Base-by-base conservation (phyloP, 2,329 filamentous ascomycete species). In the Zasmidium angulare region DNA sequence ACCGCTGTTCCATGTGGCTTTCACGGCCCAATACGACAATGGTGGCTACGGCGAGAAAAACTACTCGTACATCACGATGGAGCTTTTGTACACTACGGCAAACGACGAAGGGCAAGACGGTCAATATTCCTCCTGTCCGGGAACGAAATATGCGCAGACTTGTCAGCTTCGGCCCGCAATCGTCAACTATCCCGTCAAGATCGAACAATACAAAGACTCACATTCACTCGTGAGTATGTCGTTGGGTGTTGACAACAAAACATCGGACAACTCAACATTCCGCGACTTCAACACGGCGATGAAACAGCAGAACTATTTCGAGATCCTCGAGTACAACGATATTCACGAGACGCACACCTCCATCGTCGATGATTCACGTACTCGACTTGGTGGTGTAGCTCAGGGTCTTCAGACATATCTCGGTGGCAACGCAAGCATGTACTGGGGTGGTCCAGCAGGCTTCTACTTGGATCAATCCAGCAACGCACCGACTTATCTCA, bases 141-240 rank as follows among this genome's bases (percentile, higher is more conserved):
- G 65, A 12, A 60, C 22, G 3, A 14, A 53, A 1, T 60, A 58
- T 29, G 53, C 20, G 12, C 66, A 66, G 46, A 63, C 36, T 4
- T 69, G 67, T 40, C 53, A 54, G 2, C 59, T 69, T 1, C 56
- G 65, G 7, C 66, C 67, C 2, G 67, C 67, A 0, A 54, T 64
- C n/a, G 53, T 68, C 51, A 59, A 58, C 31, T 69, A 69, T 26
- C 62, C 66, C 1, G 58, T 65, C 17, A 56, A 53, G 53, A 59
- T 66, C 17, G 50, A 61, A 17, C 50, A 52, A 12, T 63, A 57
- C 54, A 53, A 53, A 1, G 60, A 63, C 49, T 20, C 26, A 17
- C 55, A 64, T n/a, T 48, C 57, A 19, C n/a, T 59, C 19, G 50
- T 26, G 19, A 53, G 61, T 23, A 52, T 63, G 57, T 60, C 56